phyloP scores from a whole-genome alignment of 352 stramenopile genomes.

The Globisporangium acanthophoron region DNA sequence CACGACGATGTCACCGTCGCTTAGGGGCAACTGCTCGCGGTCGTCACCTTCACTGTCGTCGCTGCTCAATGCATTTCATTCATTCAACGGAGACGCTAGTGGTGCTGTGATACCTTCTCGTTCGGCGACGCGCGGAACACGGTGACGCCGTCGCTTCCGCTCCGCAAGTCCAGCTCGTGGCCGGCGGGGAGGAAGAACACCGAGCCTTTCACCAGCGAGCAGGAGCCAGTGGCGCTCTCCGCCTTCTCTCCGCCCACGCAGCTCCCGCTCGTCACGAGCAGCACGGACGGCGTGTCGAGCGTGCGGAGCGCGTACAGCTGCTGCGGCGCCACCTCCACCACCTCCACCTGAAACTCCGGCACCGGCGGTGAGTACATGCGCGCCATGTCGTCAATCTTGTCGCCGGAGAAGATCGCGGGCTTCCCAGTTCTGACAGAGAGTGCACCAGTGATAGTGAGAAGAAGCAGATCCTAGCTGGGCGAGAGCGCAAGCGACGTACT shows the following conservation, averaged over 20 bases:
- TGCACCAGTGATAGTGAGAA: conserved; percentile 1
- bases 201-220: conserved; percentile 19
- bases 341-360: conserved; percentile 90
- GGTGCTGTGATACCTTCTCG: conserved; percentile 23
- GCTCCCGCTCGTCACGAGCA: conserved; percentile 43
- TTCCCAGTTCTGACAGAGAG: conserved; percentile 30
- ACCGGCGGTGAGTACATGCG: conserved; percentile 88
- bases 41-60: neutral
- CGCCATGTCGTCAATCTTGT: conserved; percentile 46
- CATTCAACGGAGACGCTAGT: conserved; percentile 1
- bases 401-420: conserved; percentile 46
- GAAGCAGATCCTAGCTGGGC: conserved; percentile 2
- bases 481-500: conserved; percentile 10
- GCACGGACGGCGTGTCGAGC: conserved; percentile 41
- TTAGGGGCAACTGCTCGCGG: neutral
- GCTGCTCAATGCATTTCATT: conserved; percentile 7
- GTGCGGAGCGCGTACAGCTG: conserved; percentile 29
- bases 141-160: conserved; percentile 24
- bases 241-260: conserved; percentile 8
- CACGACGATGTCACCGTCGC: conserved; percentile 35
- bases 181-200: conserved; percentile 51
- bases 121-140: conserved; percentile 52
- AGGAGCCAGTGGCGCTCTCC: neutral
- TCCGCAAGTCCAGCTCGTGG: conserved; percentile 35
- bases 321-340: conserved; percentile 30